Percentiles rank a stretch among this genome's conserved stretches.
Evolutionary conservation across 352 stramenopile genomes (phyloP).

Genomic region (Pythium rhizo-oryzae): DNA sequence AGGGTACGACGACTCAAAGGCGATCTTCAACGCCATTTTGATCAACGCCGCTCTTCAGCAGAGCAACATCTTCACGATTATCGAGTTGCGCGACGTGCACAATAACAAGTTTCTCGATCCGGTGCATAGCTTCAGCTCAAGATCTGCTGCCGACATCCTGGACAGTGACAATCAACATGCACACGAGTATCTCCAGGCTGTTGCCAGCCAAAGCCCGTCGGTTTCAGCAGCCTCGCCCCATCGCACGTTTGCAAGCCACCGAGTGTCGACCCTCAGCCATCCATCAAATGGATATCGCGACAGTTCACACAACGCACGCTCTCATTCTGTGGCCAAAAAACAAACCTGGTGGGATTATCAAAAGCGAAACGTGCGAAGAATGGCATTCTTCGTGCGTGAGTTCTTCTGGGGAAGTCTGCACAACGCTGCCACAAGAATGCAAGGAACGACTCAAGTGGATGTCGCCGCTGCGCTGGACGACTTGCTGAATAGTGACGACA

Average conservation of each 20-base stretch:
- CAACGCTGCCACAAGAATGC: constrained; percentile 56
- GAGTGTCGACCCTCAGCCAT: constrained; percentile 23
- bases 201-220: constrained; percentile 7
- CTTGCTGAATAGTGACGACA: constrained; percentile 49
- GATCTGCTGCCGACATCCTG: constrained; percentile 11
- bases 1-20: constrained; percentile 82
- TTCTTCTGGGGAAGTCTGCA: constrained; percentile 74
- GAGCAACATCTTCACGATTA: constrained; percentile 82
- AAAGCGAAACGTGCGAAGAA: not conserved
- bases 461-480: constrained; percentile 31
- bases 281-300: constrained; percentile 18
- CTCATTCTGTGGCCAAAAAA: constrained; percentile 41
- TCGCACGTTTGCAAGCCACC: constrained; percentile 20
- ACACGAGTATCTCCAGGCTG: constrained; percentile 7
- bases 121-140: constrained; percentile 61
- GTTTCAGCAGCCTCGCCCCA: constrained; percentile 18
- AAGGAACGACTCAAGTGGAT: constrained; percentile 27
- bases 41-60: constrained; percentile 71
- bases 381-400: constrained; percentile 28
- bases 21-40: constrained; percentile 87
- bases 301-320: constrained; percentile 19
- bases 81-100: constrained; percentile 82
- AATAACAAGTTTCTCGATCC: constrained; percentile 86
- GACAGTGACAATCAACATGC: constrained; percentile 7
- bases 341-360: constrained; percentile 50